Evolutionary conservation across 169 alveolate genomes (phyloP).

Genomic region (Plasmodium knowlesi): DNA sequence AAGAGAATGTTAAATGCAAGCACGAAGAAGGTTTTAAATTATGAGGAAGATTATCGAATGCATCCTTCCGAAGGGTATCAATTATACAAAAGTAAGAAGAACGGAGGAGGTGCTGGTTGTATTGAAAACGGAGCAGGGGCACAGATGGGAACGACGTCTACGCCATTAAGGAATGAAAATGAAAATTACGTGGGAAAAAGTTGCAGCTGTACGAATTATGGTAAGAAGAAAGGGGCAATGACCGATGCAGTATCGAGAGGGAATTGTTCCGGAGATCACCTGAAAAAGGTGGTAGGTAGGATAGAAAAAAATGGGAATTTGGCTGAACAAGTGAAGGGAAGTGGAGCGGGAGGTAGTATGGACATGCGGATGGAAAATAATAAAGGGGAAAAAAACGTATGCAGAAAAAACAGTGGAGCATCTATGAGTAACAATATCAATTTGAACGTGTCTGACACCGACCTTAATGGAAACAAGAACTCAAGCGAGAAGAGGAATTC

Average conservation of each 20-base stretch:
- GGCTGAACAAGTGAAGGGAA: not conserved
- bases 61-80: not conserved
- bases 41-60: not conserved
- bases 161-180: not conserved
- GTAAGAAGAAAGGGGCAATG: not conserved
- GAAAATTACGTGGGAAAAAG: not conserved
- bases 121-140: not conserved
- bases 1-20: not conserved
- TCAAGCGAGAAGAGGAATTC: not conserved
- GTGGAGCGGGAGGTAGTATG: not conserved
- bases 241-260: not conserved
- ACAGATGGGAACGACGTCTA: not conserved
- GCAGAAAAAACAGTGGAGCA: not conserved
- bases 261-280: not conserved
- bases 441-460: not conserved
- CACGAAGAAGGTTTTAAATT: conserved; percentile 10
- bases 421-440: not conserved
- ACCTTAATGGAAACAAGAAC: not conserved
- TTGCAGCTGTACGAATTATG: not conserved
- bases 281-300: not conserved
- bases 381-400: not conserved
- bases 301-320: not conserved
- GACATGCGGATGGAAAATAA: not conserved
- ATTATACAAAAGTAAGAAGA: not conserved
- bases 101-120: not conserved